Conservation (phyloP, 192 early-diverging fungal genomes). For the Gonapodya sp. region DNA sequence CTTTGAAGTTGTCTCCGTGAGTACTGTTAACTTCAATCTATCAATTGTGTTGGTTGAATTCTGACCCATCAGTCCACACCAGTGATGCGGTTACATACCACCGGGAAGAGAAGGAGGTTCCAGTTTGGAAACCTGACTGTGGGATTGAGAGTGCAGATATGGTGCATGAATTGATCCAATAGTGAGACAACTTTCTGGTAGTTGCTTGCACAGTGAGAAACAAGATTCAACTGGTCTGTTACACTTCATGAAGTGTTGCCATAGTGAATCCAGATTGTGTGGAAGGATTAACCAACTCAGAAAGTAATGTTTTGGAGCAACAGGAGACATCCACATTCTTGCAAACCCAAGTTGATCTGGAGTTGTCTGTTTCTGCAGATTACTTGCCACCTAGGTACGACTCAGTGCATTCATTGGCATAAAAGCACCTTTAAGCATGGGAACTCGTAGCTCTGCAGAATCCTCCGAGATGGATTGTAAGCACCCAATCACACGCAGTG, state of each 20-base stretch:
- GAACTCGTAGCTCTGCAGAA: too few species aligned
- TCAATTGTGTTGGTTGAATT: too few species aligned
- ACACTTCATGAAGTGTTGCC: slow-evolving; percentile 37
- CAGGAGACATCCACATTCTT: slow-evolving; percentile 17
- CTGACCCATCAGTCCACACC: not conserved
- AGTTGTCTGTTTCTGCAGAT: slow-evolving; percentile 10
- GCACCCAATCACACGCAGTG: not conserved
- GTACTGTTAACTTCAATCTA: slow-evolving; percentile 10
- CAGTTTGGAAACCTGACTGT: slow-evolving; percentile 29
- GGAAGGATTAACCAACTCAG: slow-evolving; percentile 14
- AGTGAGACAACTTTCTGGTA: slow-evolving; percentile 24
- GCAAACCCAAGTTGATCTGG: slow-evolving; percentile 32
- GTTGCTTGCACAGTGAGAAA: not conserved
- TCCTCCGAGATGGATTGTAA: not conserved
- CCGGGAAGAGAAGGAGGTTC: slow-evolving; percentile 17
- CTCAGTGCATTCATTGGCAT: too few species aligned
- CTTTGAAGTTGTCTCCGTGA: slow-evolving; percentile 13
- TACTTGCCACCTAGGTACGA: not conserved
- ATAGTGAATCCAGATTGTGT: slow-evolving; percentile 51
- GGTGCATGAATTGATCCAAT: slow-evolving; percentile 42
- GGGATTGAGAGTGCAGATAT: slow-evolving; percentile 34
- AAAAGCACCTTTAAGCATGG: too few species aligned
- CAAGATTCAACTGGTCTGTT: not conserved
- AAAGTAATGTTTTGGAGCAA: not conserved
- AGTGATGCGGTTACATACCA: slow-evolving; percentile 24